Percentiles rank a stretch among this genome's conserved stretches.
phyloP scores from a whole-genome alignment of 176 grass and related monocot genomes.

The Sorghum bicolor region DNA sequence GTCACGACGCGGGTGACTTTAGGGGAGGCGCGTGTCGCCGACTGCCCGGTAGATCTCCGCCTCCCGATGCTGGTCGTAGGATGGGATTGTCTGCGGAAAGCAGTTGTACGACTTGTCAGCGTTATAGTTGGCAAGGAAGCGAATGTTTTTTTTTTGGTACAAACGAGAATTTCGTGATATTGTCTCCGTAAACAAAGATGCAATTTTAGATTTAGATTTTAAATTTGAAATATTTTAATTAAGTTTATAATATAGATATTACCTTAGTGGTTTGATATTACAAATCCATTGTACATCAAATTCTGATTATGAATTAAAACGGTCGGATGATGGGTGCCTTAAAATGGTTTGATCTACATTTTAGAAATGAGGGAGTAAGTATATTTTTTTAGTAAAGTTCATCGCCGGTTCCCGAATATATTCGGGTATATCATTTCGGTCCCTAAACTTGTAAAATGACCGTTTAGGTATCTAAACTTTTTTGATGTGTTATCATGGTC shows the following conservation, averaged over 20 bases:
- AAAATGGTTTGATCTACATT: neutral
- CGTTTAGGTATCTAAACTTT: too few species aligned
- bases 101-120: slow-evolving; percentile 9
- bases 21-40: slow-evolving; percentile 11
- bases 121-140: neutral
- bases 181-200: neutral
- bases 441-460: too few species aligned
- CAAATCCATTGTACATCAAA: neutral
- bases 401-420: too few species aligned
- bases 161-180: neutral
- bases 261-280: too few species aligned
- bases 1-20: neutral
- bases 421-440: too few species aligned
- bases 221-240: too few species aligned
- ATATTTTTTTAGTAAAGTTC: too few species aligned
- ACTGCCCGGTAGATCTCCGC: slow-evolving; percentile 44
- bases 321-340: neutral
- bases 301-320: neutral
- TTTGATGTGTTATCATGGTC: too few species aligned
- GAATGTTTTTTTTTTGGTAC: neutral
- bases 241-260: too few species aligned
- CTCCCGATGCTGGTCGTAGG: slow-evolving; percentile 40
- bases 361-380: too few species aligned
- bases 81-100: slow-evolving; percentile 38
- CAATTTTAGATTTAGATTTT: too few species aligned